Evolutionary conservation across 2,329 filamentous ascomycete species (phyloP), one percentile per base, ranked within the genome.

Genomic region (Colletotrichum limetticola): DNA sequence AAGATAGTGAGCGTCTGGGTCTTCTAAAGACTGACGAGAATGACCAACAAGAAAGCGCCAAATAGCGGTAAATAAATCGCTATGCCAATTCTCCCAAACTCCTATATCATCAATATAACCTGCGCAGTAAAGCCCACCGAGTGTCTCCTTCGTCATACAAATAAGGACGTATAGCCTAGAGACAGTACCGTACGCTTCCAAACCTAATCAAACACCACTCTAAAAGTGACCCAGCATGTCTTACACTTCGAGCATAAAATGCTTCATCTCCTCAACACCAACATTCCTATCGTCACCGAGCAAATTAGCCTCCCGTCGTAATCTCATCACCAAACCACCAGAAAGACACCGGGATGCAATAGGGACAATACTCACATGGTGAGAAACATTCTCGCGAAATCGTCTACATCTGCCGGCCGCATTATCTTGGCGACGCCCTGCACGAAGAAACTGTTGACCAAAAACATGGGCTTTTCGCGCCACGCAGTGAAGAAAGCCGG

Each of bases 401-500:
- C 83, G 32, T 85, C 83, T 26, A 83, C 64, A 42, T 85, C 83
- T 1, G 81, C 79, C 0, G 83, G 78, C 11, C 76, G 77, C 7
- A 78, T 83, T 35, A 83, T 79, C 76, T 79, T 74, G 80, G 82
- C 83, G 19, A 84, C 78, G 0, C 83, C 80, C 55, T 79, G 76
- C 57, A 84, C 83, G 59, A 79, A 77, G 73, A 83, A 76, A 32
- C 82, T 77, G n/a, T 76, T 67, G 52, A 85, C 79, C 46, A 75
- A 72, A 61, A 79, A 85, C 61, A 83, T 79, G 9, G 83, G 82
- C 78, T 83, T 84, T 42, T 82, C 80, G n/a, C 83, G 81, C 85
- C 85, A 86, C 2, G 84, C 82, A 2, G 78, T 80, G 76, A 80
- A 86, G 74, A 87, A 87, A 2, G 83, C 80, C 24, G 83, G 77